A percentile compares a stretch with the other conserved stretches of the same genome.
These are phyloP conservation scores for Pyrus bretschneideri DNA, from an alignment of 306 rosid genomes.

Conservation along the genomic window DNA sequence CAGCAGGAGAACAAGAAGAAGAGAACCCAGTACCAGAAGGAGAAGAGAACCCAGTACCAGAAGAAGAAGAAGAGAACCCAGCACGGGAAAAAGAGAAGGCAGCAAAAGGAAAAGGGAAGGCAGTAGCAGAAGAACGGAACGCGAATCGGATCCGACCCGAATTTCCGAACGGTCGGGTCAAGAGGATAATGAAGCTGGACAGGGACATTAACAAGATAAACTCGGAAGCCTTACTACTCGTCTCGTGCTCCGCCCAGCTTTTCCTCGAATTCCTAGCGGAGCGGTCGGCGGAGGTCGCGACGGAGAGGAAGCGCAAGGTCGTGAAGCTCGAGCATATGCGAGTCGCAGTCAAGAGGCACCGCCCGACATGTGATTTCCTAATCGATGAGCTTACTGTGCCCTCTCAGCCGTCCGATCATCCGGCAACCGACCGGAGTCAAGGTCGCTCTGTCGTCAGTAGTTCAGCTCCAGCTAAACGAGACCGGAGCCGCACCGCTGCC, in stretches of 20 bases:
- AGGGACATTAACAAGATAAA: slow-evolving; percentile 55
- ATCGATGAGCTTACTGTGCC: slow-evolving; percentile 65
- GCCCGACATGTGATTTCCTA: slow-evolving; percentile 69
- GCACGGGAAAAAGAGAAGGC: neutral
- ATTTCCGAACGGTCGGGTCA: slow-evolving; percentile 58
- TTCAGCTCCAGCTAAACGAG: slow-evolving; percentile 1
- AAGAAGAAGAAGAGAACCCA: neutral
- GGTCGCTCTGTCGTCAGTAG: slow-evolving; percentile 27
- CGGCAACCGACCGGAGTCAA: slow-evolving; percentile 24
- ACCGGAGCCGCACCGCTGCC: slow-evolving; percentile 24
- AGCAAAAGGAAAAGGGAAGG: neutral
- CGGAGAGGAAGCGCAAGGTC: slow-evolving; percentile 73
- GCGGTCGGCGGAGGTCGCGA: slow-evolving; percentile 48
- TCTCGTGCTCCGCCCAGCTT: slow-evolving; percentile 64
- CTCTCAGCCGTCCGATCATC: slow-evolving; percentile 26
- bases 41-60: slow-evolving; percentile 14
- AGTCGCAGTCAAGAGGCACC: slow-evolving; percentile 67
- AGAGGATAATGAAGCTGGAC: slow-evolving; percentile 78
- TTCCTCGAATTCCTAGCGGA: slow-evolving; percentile 71
- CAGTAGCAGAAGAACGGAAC: slow-evolving; percentile 39
- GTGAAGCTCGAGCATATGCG: slow-evolving; percentile 67
- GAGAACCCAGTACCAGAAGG: slow-evolving; percentile 12
- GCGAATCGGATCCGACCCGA: slow-evolving; percentile 23
- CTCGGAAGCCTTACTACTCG: slow-evolving; percentile 64
- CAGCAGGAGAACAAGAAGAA: slow-evolving; percentile 16